Conservation (phyloP, 768 basidiomycete genomes). For the Suillus cothurnatus region DNA sequence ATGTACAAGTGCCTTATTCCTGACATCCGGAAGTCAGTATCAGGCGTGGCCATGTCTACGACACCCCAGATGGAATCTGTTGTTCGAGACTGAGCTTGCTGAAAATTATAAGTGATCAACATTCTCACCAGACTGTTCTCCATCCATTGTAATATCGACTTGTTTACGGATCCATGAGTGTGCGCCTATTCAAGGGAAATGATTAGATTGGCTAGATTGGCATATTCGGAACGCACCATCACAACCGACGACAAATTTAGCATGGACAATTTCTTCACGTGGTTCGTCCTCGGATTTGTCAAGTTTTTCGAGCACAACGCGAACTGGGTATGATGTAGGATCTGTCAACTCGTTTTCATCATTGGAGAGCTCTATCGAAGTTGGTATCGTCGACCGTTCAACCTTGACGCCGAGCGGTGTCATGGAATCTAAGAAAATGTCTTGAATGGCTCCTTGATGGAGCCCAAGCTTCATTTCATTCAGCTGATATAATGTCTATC, state of each 20-base stretch:
- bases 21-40: conserved; percentile 55
- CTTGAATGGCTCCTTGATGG: conserved; percentile 38
- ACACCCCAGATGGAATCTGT: conserved; percentile 47
- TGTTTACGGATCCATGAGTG: conserved; percentile 82
- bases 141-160: conserved; percentile 69
- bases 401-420: conserved; percentile 28
- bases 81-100: background rate
- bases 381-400: conserved; percentile 34
- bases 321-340: conserved; percentile 25
- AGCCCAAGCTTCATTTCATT: conserved; percentile 27
- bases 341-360: conserved; percentile 25
- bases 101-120: background rate
- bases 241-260: too few relatives aligned
- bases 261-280: too few relatives aligned
- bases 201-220: background rate
- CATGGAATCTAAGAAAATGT: conserved; percentile 39
- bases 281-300: too few relatives aligned
- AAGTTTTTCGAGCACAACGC: too few relatives aligned
- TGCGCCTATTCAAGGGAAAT: conserved; percentile 50
- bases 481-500: too few relatives aligned
- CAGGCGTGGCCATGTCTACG: conserved; percentile 46
- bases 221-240: conserved; percentile 51
- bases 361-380: conserved; percentile 30
- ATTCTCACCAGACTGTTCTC: too few relatives aligned
- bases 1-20: conserved; percentile 50